phyloP scores from a whole-genome alignment of 192 early-diverging fungal genomes.

The Dispira simplex region DNA sequence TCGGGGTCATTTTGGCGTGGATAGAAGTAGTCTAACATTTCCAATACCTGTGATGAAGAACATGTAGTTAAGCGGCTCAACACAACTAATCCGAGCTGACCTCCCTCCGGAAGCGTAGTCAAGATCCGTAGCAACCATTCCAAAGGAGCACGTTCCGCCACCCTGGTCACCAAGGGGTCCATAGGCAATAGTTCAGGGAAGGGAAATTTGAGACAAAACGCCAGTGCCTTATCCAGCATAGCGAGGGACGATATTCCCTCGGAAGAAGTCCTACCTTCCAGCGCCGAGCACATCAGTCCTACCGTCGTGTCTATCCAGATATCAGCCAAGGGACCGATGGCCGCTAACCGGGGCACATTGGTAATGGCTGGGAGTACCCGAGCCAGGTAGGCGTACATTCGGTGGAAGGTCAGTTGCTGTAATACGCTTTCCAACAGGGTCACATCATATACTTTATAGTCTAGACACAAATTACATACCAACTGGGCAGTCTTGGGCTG shows the following conservation, averaged over 20 bases:
- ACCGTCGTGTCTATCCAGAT: background rate
- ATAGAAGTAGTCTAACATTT: background rate
- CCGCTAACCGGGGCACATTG: constrained; percentile 16
- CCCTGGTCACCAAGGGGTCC: background rate
- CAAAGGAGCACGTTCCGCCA: background rate
- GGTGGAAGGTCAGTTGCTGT: constrained; percentile 22
- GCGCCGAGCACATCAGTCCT: background rate
- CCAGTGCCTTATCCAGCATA: background rate
- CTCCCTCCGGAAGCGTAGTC: background rate
- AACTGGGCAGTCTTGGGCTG: constrained; percentile 38
- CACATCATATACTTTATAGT: constrained; percentile 44
- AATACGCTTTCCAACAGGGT: constrained; percentile 43
- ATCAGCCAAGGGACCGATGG: background rate
- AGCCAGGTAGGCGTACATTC: constrained; percentile 29
- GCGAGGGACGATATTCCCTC: background rate
- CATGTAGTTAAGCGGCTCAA: no score
- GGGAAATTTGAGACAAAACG: background rate
- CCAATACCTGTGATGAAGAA: background rate
- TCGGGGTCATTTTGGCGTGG: background rate
- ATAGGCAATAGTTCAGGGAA: background rate
- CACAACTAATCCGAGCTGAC: background rate
- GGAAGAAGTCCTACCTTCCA: no score
- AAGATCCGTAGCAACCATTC: background rate
- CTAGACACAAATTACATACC: constrained; percentile 58
- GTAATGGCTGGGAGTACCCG: constrained; percentile 32